These are phyloP conservation scores for Metschnikowia kofuensis DNA, from an alignment of 805 yeast genomes.

Conservation along the genomic window DNA sequence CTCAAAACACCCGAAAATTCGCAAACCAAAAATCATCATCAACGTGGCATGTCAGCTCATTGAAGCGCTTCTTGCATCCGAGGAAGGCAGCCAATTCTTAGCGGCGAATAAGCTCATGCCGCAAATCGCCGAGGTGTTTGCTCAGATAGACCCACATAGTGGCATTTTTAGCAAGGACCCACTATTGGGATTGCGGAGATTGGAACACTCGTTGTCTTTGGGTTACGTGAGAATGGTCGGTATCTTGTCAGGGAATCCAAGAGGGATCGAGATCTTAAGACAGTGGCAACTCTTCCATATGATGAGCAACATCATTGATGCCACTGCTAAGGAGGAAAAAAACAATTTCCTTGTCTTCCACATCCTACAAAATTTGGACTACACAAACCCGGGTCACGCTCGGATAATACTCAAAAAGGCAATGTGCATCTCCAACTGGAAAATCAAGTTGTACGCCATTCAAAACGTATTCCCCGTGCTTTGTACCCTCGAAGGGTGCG, in stretches of 20 bases:
- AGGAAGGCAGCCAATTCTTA: conserved; percentile 66
- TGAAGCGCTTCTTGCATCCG: conserved; percentile 56
- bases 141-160: conserved; percentile 77
- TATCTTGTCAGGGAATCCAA: conserved; percentile 52
- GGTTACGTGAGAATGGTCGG: conserved; percentile 85
- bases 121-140: conserved; percentile 85
- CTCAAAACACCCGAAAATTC: conserved; percentile 23
- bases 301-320: conserved; percentile 64
- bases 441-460: conserved; percentile 58
- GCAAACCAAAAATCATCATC: conserved; percentile 54
- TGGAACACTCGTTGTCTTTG: conserved; percentile 61
- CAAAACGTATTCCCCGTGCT: conserved; percentile 45
- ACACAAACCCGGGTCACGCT: conserved; percentile 59
- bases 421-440: conserved; percentile 50
- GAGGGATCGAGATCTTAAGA: conserved; percentile 68
- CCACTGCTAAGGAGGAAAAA: conserved; percentile 28
- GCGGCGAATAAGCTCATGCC: conserved; percentile 75
- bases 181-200: conserved; percentile 56
- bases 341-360: conserved; percentile 52
- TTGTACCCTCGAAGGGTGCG: conserved; percentile 32
- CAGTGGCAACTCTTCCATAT: conserved; percentile 85
- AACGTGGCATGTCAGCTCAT: conserved; percentile 75
- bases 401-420: conserved; percentile 65
- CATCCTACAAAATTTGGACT: conserved; percentile 62
- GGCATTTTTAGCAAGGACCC: conserved; percentile 75